Base-by-base conservation (phyloP, 768 basidiomycete genomes). In the Suillus placidus region DNA sequence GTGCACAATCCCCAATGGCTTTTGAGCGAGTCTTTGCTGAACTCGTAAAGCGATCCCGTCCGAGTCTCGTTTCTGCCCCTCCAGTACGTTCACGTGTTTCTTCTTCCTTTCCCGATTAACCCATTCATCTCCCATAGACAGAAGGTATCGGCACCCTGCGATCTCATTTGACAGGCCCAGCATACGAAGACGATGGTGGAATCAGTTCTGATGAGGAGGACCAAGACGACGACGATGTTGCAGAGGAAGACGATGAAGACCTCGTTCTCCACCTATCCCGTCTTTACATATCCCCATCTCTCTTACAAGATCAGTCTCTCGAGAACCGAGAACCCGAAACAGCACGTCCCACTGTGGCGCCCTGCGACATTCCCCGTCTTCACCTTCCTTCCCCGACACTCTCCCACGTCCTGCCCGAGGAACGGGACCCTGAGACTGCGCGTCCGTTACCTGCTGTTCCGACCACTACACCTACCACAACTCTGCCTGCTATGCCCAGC, bases 61-160 rank as follows among this genome's bases (percentile, higher is more conserved):
- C 87, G 3, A 87, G 87, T 30, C 80, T 94, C 4, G 87, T 91
- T 14, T 90, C 91, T 47, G 88, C 89, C 1, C 91, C 92, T 9
- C 92, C 94, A 1, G 92, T 93, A 37, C n/a, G 34, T 66, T 37
- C 34, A 3, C 45, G 54, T 61, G 64, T 63, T 68, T 67, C 67
- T 45, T 23, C 26, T 58, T 26, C 64, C 26, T 63, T n/a, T 68
- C 32, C n/a, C 10, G 37, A 51, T 57, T 42, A 23, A 54, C 34
- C 62, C 32, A 23, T 55, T 51, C 32, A 8, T 23, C 7, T 67
- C 40, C 55, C 6, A 55, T 38, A 95, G 93, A 94, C 92, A 12
- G 88, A 93, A 77, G 92, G 94, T 32, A 87, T 95, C 35, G 94
- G 94, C 61, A 95, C 94, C 3, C 79, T 93, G 32, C 89, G 91